Evolutionary conservation across 2,329 filamentous ascomycete species (phyloP).

Genomic region (Colletotrichum gloeosporioides): DNA sequence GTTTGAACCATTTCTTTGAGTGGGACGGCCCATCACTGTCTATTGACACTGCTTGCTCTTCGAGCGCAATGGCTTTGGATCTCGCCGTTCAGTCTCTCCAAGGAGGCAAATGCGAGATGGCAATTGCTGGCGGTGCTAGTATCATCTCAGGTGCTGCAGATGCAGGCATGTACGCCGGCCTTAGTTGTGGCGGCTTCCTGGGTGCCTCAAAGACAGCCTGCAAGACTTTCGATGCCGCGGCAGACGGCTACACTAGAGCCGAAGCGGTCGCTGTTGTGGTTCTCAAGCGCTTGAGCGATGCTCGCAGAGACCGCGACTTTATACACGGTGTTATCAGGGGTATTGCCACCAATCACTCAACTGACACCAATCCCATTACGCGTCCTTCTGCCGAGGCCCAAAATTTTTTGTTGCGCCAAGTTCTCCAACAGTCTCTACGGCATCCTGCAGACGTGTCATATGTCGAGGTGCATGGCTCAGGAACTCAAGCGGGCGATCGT

Average conservation of each 20-base stretch:
- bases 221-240: background rate
- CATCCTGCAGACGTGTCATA: background rate
- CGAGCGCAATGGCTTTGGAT: conserved; percentile 30
- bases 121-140: background rate
- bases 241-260: background rate
- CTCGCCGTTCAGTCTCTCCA: background rate
- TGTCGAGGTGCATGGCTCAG: background rate
- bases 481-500: background rate
- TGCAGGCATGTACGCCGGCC: background rate
- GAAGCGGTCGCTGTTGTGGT: background rate
- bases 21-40: conserved; percentile 41
- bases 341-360: background rate
- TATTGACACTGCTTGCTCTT: conserved; percentile 44
- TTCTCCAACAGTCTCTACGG: background rate
- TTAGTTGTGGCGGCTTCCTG: background rate
- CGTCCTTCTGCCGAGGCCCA: background rate
- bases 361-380: background rate
- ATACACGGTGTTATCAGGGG: background rate
- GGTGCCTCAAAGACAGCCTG: background rate
- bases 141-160: background rate
- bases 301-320: background rate
- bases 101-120: background rate
- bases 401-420: background rate
- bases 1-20: conserved; percentile 40
- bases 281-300: background rate